Evolutionary conservation across 345 rosid species (phyloP).

Genomic region (Combretum micranthum): DNA sequence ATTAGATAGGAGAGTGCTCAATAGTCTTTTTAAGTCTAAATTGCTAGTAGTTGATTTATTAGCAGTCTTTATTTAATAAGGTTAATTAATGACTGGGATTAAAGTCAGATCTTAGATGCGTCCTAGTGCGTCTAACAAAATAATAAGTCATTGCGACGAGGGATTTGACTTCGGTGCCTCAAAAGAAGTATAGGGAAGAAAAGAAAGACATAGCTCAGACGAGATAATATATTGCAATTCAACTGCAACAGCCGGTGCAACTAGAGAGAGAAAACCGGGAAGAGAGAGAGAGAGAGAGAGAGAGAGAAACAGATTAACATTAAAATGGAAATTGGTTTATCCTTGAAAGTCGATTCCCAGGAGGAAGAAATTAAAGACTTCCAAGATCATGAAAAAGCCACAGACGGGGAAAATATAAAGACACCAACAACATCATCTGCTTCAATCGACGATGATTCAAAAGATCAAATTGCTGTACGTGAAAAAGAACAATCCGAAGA

Average conservation of each 20-base stretch:
- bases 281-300: conserved; percentile 1
- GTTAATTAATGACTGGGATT: no score
- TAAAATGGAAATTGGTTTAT: conserved; percentile 37
- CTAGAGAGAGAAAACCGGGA: neutral
- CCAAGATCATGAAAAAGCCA: neutral
- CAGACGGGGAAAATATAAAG: neutral
- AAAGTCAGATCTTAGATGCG: no score
- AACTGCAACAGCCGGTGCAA: neutral
- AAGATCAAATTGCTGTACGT: no score
- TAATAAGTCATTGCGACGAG: conserved; percentile 13
- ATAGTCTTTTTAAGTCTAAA: no score
- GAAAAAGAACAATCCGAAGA: neutral
- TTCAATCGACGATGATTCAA: neutral
- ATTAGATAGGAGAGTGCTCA: no score
- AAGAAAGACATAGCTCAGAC: no score
- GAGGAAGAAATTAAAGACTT: conserved; percentile 4
- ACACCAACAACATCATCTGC: neutral
- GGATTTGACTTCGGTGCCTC: conserved; percentile 62
- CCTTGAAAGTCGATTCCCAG: conserved; percentile 33
- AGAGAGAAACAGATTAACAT: conserved; percentile 1
- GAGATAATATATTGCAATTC: neutral
- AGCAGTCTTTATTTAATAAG: no score
- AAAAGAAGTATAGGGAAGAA: conserved; percentile 28
- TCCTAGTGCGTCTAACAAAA: no score
- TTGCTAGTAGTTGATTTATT: no score